A percentile compares a stretch with the other conserved stretches of the same genome.
phyloP scores from a whole-genome alignment of 495 filamentous ascomycete genomes.

The Staphylotrichum longicolle region DNA sequence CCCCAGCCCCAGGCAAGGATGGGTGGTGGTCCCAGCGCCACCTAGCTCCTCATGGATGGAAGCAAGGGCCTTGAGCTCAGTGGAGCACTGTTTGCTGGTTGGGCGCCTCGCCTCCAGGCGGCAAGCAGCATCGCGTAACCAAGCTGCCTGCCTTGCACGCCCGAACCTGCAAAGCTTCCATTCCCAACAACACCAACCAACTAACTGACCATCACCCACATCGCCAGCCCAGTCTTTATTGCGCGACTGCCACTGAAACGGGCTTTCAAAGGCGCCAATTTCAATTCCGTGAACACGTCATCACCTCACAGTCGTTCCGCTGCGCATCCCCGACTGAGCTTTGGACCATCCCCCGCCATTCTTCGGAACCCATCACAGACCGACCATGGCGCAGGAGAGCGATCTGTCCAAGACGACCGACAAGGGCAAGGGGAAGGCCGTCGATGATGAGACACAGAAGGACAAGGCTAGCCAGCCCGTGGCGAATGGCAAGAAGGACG shows the following conservation, averaged over 20 bases:
- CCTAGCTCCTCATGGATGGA: too few relatives aligned
- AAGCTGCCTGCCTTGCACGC: slow-evolving; percentile 29
- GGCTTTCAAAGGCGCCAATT: not conserved
- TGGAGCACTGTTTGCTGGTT: slow-evolving; percentile 29
- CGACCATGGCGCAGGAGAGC: slow-evolving; percentile 85
- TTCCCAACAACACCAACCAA: slow-evolving; percentile 15
- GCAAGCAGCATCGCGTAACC: slow-evolving; percentile 45
- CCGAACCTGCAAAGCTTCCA: slow-evolving; percentile 33
- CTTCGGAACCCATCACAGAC: not conserved
- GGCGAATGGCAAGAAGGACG: slow-evolving; percentile 72
- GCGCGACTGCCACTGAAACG: not conserved
- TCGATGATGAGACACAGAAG: slow-evolving; percentile 66
- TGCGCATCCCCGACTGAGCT: slow-evolving; percentile 8
- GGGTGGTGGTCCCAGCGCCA: too few relatives aligned
- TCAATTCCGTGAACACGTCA: not conserved
- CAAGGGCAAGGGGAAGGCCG: slow-evolving; percentile 94
- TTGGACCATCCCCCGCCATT: not conserved
- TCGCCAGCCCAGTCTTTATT: slow-evolving; percentile 7
- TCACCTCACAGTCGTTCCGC: not conserved
- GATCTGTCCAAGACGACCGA: slow-evolving; percentile 78
- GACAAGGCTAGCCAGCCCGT: slow-evolving; percentile 64
- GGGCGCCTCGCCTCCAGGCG: slow-evolving; percentile 36
- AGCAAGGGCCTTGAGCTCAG: slow-evolving; percentile 1
- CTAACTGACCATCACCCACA: not conserved
- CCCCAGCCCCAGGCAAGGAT: too few relatives aligned